Evolutionary conservation across 495 filamentous ascomycete genomes (phyloP), one percentile per base, ranked within the genome.

Genomic region (Lepraria neglecta): DNA sequence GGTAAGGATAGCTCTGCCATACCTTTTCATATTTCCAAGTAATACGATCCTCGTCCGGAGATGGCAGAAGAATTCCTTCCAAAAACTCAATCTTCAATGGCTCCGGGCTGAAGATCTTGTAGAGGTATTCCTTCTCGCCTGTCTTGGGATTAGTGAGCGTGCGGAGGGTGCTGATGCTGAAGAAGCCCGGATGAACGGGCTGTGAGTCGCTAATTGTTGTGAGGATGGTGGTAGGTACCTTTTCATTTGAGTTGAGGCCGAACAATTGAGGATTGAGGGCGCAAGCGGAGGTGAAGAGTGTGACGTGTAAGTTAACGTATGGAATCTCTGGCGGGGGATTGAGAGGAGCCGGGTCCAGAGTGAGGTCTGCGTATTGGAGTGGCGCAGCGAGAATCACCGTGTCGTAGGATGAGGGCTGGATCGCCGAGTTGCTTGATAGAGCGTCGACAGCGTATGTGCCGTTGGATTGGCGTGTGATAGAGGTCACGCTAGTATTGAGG

Each of bases 71-170:
- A 24, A 77, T 65, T 1, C 69, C 21, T 12, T 79, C 76, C 40
- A 96, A 68, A 67, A 91, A 92, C 3, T 78, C 70, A 0, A 82
- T 71, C 0, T 84, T 84, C 12, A 90, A 77, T 6, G 76, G 78
- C 43, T 82, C 73, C 0, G 91, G 89, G 0, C 91, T 95, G 79
- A 97, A 98, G 61, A 97, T 88, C 73, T 98, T 98, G 77, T 97
- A 98, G 33, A 96, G 80, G 66, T 89, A 91, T 69, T 98, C 92
- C 19, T 66, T 61, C 19, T 73, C 64, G 6, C 75, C 63, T 0
- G 79, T 76, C 33, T 72, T 68, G 0, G 85, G 80, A 58, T 86
- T 88, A 35, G 73, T 68, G 9, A 87, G 77, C n/a, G 76, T 80
- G 11, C 81, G 80, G 19, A 96, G 79, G 11, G 84, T 86, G 63